Evolutionary conservation across 176 grass and related monocot species (phyloP).

Genomic region (Thalia dealbata): DNA sequence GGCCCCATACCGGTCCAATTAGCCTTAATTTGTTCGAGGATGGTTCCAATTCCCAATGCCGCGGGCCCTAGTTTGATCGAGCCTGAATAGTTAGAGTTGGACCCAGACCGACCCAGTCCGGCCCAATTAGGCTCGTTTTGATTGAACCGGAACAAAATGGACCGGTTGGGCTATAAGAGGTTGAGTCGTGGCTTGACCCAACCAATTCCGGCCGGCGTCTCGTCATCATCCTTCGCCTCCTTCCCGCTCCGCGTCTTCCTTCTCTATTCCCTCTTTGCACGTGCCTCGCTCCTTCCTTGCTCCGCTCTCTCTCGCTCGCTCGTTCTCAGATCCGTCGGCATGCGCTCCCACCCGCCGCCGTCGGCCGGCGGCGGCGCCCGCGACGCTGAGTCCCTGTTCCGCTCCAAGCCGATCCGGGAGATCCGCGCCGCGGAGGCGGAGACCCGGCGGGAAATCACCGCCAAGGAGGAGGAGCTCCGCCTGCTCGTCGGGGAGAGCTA

Average conservation of each 20-base stretch:
- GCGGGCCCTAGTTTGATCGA: no score
- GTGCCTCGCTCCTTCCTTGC: neutral
- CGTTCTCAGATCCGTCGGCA: neutral
- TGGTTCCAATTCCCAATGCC: no score
- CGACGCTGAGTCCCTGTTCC: conserved; percentile 90
- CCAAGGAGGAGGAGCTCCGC: conserved; percentile 91
- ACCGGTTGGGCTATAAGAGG: no score
- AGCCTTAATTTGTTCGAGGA: no score
- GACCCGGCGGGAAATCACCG: conserved; percentile 74
- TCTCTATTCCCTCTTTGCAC: neutral
- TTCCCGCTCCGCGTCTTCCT: neutral
- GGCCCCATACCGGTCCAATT: no score
- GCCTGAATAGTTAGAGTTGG: no score
- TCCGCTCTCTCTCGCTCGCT: neutral
- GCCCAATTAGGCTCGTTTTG: no score
- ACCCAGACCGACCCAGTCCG: no score
- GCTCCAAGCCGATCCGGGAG: conserved; percentile 71
- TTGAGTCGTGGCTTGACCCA: neutral
- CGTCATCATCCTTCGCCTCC: neutral
- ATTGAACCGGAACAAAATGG: no score
- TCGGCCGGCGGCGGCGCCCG: conserved; percentile 23
- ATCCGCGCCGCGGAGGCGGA: conserved; percentile 55
- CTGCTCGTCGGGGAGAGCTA: conserved; percentile 95
- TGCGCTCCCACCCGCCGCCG: conserved; percentile 25
- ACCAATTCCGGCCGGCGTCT: no score